A percentile compares a stretch with the other conserved stretches of the same genome.
Evolutionary conservation across 257 asterid species (phyloP).

Genomic region (Paulownia fortunei): DNA sequence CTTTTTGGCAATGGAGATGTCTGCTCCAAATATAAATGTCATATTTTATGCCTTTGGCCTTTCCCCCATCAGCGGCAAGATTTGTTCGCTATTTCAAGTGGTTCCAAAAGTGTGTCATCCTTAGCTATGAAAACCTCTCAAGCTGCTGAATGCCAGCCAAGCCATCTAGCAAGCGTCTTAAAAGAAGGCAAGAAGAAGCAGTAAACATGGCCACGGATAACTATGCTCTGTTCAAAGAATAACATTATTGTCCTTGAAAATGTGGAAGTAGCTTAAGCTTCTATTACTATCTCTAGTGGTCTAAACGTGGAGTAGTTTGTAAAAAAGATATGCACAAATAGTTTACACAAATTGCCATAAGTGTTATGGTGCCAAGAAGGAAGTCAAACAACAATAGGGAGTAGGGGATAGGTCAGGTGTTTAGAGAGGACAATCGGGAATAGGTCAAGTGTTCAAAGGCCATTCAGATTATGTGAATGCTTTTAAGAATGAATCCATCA

Average conservation of each 20-base stretch:
- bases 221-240: neutral
- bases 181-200: slow-evolving; percentile 31
- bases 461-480: slow-evolving; percentile 26
- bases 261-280: slow-evolving; percentile 23
- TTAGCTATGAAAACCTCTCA: slow-evolving; percentile 7
- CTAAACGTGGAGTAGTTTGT: slow-evolving; percentile 22
- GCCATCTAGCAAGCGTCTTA: slow-evolving; percentile 20
- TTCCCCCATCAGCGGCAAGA: slow-evolving; percentile 31
- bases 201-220: neutral
- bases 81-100: neutral
- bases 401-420: slow-evolving; percentile 16
- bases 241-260: neutral
- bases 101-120: slow-evolving; percentile 18
- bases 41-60: neutral
- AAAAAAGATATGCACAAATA: slow-evolving; percentile 42
- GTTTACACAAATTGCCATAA: no score
- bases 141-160: slow-evolving; percentile 20
- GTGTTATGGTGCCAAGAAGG: neutral
- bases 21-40: slow-evolving; percentile 32
- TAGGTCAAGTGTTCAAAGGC: no score
- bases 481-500: neutral
- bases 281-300: slow-evolving; percentile 14
- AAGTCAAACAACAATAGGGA: slow-evolving; percentile 17
- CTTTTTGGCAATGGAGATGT: slow-evolving; percentile 45
- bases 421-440: neutral